Percentiles rank a stretch among this genome's conserved stretches.
Evolutionary conservation across 805 yeast species (phyloP).

Genomic region (Lipomyces mesembrius): DNA sequence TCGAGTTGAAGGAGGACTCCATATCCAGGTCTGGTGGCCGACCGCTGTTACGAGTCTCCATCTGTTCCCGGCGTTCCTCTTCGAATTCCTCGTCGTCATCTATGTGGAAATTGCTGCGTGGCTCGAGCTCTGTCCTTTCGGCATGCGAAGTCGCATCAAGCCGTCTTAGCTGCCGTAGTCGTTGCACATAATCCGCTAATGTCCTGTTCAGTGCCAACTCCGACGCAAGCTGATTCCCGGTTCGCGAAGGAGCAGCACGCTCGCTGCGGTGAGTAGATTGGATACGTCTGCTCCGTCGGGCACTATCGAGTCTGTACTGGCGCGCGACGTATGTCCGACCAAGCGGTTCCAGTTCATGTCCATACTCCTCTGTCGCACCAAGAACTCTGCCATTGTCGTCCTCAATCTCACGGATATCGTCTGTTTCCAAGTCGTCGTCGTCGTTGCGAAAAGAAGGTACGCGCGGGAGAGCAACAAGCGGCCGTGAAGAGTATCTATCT

Average conservation of each 20-base stretch:
- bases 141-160: constrained; percentile 40
- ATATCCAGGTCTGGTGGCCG: neutral
- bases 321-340: constrained; percentile 32
- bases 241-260: neutral
- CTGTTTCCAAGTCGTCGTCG: neutral
- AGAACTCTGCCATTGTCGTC: neutral
- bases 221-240: constrained; percentile 8
- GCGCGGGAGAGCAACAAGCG: constrained; percentile 1
- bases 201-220: constrained; percentile 28
- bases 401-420: neutral
- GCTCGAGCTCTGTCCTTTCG: constrained; percentile 36
- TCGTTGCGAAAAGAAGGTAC: constrained; percentile 6
- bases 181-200: constrained; percentile 27
- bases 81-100: constrained; percentile 13
- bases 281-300: constrained; percentile 7
- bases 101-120: neutral
- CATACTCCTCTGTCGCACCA: constrained; percentile 9
- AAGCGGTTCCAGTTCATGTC: constrained; percentile 28
- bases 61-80: neutral
- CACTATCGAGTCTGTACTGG: constrained; percentile 22
- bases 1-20: constrained; percentile 15
- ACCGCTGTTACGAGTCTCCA: neutral
- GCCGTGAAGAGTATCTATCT: constrained; percentile 12
- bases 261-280: neutral
- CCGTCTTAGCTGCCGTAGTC: constrained; percentile 41